Percentiles rank a stretch among this genome's conserved stretches.
These are phyloP conservation scores for Fusarium nygamai DNA, from an alignment of 2,329 filamentous ascomycete genomes.

Conservation along the genomic window DNA sequence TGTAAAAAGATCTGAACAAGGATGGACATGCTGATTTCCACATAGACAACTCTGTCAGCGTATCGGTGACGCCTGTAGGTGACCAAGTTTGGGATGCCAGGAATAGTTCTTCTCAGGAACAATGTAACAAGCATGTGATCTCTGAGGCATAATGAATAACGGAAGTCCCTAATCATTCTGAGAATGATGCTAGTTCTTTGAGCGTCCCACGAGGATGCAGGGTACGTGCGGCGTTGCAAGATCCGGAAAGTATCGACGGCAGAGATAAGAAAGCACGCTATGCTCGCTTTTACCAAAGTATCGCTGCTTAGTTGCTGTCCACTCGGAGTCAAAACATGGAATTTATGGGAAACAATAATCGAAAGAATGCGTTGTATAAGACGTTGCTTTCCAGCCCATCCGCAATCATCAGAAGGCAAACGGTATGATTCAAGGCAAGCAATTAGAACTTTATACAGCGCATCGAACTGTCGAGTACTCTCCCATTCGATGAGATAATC, in stretches of 20 bases:
- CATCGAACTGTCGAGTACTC: neutral
- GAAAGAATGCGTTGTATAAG: neutral
- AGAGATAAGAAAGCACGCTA: neutral
- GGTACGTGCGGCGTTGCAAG: neutral
- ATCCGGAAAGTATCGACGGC: neutral
- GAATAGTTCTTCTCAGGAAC: no score
- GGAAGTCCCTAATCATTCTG: neutral
- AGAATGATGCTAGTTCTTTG: rapidly evolving
- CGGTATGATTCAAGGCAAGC: rapidly evolving
- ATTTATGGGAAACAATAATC: neutral
- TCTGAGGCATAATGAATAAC: rapidly evolving
- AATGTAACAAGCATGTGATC: neutral
- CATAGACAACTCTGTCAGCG: neutral
- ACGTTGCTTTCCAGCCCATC: neutral
- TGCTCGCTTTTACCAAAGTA: neutral
- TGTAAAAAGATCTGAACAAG: neutral
- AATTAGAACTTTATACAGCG: rapidly evolving
- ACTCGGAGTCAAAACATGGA: rapidly evolving
- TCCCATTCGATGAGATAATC: neutral
- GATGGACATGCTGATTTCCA: neutral
- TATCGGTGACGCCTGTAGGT: neutral
- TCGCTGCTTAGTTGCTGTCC: rapidly evolving
- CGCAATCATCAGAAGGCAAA: rapidly evolving
- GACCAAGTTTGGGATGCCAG: no score
- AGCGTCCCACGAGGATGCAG: no score